phyloP scores from a whole-genome alignment of 2,329 filamentous ascomycete genomes.

The Cladophialophora psammophila region DNA sequence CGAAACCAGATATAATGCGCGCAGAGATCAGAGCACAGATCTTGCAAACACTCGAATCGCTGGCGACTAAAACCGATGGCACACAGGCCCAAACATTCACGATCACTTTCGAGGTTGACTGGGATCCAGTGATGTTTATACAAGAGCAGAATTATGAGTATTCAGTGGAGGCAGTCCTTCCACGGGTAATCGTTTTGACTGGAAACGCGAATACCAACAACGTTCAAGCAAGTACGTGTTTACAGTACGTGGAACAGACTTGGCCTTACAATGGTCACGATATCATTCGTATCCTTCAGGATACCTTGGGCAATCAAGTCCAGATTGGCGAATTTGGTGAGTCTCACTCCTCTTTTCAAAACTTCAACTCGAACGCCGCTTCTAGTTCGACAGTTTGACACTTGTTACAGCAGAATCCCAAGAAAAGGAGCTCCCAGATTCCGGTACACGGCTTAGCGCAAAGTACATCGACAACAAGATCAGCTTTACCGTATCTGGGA shows the following conservation, averaged over 20 bases:
- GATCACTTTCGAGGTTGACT: not conserved
- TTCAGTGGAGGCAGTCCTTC: not conserved
- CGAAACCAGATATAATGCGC: no score
- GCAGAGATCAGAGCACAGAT: no score
- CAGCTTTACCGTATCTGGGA: not conserved
- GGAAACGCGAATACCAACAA: constrained; percentile 5
- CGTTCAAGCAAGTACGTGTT: constrained; percentile 8
- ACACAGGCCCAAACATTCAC: not conserved
- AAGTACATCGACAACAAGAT: not conserved
- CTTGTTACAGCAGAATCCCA: not conserved
- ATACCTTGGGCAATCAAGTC: not conserved
- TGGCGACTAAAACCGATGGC: no score
- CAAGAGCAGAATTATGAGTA: not conserved
- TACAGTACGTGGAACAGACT: not conserved
- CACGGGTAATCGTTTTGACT: not conserved
- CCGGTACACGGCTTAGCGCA: not conserved
- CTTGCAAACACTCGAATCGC: no score
- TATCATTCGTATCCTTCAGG: not conserved
- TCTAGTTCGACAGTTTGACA: not conserved
- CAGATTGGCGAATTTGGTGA: not conserved
- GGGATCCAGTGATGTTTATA: constrained; percentile 1
- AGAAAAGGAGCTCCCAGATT: not conserved
- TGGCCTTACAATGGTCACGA: not conserved
- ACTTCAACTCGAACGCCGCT: not conserved
- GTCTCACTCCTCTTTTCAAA: not conserved